Percentiles rank a stretch among this genome's conserved stretches.
phyloP scores from a whole-genome alignment of 2,329 filamentous ascomycete species.

The Aspergillus oerlinghausenensis region DNA sequence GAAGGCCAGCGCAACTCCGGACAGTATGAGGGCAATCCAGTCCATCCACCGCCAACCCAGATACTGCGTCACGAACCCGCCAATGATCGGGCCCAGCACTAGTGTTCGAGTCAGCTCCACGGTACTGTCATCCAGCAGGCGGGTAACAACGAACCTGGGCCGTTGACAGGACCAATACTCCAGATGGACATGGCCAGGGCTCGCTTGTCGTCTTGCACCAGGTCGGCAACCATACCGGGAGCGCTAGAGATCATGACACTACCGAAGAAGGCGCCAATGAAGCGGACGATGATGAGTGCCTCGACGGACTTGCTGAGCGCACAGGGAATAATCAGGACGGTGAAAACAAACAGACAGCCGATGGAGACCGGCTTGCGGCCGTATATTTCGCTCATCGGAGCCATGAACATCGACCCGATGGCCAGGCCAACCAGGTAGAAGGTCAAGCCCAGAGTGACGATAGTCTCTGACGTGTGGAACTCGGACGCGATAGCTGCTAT shows the following conservation, averaged over 20 bases:
- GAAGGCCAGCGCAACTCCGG: constrained; percentile 56
- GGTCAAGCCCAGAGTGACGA: constrained; percentile 72
- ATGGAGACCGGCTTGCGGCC: constrained; percentile 59
- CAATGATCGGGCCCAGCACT: constrained; percentile 64
- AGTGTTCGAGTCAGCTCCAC: constrained; percentile 1
- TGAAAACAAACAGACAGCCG: constrained; percentile 59
- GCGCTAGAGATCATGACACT: constrained; percentile 79
- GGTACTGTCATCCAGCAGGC: background rate
- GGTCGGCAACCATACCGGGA: constrained; percentile 77
- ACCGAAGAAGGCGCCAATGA: constrained; percentile 69
- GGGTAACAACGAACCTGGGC: constrained; percentile 42
- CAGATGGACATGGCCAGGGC: constrained; percentile 81
- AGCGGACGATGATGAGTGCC: constrained; percentile 66
- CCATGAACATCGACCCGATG: constrained; percentile 65
- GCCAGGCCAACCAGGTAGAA: constrained; percentile 74
- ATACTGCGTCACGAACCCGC: constrained; percentile 66
- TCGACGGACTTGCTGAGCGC: constrained; percentile 64
- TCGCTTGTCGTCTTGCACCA: constrained; percentile 73
- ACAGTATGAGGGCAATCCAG: constrained; percentile 73
- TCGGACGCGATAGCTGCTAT: constrained; percentile 64
- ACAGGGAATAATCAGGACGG: constrained; percentile 66
- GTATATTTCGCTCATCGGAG: constrained; percentile 56
- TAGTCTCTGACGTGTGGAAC: constrained; percentile 55
- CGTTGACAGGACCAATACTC: constrained; percentile 80
- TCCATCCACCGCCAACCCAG: constrained; percentile 86